Conservation (phyloP, 805 yeast species). For the Clavispora santaluciae region DNA sequence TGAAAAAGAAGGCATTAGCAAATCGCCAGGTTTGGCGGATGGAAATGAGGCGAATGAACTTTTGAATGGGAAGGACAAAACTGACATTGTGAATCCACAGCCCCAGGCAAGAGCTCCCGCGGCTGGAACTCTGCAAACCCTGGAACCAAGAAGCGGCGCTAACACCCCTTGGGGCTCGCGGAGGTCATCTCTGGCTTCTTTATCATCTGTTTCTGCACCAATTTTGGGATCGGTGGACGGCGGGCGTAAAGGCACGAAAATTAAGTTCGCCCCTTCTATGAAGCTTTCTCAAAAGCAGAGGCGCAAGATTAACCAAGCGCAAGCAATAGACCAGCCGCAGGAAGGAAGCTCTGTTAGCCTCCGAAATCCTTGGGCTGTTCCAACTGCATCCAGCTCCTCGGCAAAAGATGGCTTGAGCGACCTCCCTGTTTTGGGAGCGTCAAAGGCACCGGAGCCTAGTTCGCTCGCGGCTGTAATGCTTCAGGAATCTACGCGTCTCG, state of each 20-base stretch:
- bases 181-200: not conserved
- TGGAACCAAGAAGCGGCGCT: not conserved
- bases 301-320: constrained; percentile 31
- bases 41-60: not conserved
- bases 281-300: constrained; percentile 60
- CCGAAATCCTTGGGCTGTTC: constrained; percentile 4
- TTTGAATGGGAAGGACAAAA: not conserved
- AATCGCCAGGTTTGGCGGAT: not conserved
- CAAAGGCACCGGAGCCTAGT: constrained; percentile 3
- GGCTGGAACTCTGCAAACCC: not conserved
- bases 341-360: not conserved
- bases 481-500: constrained; percentile 37
- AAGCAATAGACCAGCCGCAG: not conserved
- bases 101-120: not conserved
- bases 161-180: constrained; percentile 6
- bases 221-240: constrained; percentile 10
- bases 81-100: not conserved
- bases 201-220: constrained; percentile 3
- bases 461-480: constrained; percentile 41
- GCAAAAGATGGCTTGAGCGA: constrained; percentile 3
- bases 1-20: not conserved
- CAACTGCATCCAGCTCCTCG: not conserved
- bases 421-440: constrained; percentile 19
- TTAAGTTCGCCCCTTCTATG: constrained; percentile 31
- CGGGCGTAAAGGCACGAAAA: constrained; percentile 19